phyloP scores from a whole-genome alignment of 345 rosid species.

The Rhodamnia rubescens region DNA sequence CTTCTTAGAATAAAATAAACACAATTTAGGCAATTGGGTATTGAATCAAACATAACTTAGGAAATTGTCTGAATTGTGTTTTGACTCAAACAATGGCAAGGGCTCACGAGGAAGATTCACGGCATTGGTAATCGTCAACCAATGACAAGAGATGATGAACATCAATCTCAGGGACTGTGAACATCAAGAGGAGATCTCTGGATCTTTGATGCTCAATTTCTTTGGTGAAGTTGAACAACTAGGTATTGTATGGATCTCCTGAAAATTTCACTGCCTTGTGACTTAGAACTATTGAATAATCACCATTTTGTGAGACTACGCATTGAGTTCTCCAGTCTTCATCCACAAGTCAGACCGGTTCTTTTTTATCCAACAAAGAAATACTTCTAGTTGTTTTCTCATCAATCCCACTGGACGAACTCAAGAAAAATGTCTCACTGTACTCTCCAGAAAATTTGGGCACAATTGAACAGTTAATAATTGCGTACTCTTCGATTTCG shows the following conservation, averaged over 20 bases:
- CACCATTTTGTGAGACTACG: not conserved
- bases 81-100: not conserved
- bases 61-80: not conserved
- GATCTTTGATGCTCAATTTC: not conserved
- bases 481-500: not conserved
- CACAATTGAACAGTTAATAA: not conserved
- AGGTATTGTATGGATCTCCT: not conserved
- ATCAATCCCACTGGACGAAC: not conserved
- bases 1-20: not conserved
- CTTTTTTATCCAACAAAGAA: not conserved
- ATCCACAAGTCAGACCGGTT: not conserved
- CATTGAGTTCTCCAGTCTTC: not conserved
- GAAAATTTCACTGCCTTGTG: not conserved
- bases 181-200: not conserved
- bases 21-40: not conserved
- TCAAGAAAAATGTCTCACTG: not conserved
- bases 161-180: too few relatives aligned
- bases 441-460: not conserved
- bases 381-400: not conserved
- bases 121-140: too few relatives aligned
- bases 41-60: not conserved
- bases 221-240: not conserved
- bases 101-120: too few relatives aligned
- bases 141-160: too few relatives aligned
- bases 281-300: not conserved